These are phyloP conservation scores for Mycena galericulata DNA, from an alignment of 768 basidiomycete genomes.

Conservation along the genomic window DNA sequence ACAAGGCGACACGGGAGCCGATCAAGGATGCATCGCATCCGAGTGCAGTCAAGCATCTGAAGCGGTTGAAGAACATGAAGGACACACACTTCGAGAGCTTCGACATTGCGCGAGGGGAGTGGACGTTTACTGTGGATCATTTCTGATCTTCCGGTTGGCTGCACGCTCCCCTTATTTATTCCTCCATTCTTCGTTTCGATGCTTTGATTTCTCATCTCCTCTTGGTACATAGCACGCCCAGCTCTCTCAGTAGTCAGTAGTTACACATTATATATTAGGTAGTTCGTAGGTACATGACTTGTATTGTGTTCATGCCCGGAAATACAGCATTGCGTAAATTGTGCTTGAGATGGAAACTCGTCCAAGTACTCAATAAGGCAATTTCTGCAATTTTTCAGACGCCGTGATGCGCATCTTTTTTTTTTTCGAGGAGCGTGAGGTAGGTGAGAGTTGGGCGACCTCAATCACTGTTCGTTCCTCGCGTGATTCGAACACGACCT, in stretches of 20 bases:
- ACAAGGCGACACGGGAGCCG: conserved; percentile 91
- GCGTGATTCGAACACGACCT: too few species aligned
- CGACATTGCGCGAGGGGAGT: conserved; percentile 84
- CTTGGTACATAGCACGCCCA: conserved; percentile 18
- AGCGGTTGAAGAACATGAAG: conserved; percentile 85
- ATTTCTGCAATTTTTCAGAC: too few species aligned
- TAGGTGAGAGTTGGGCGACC: too few species aligned
- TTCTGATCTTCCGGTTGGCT: conserved; percentile 60
- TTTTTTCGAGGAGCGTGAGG: too few species aligned
- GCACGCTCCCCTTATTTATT: not conserved
- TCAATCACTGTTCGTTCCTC: too few species aligned
- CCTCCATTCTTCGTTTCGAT: not conserved
- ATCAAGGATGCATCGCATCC: conserved; percentile 86
- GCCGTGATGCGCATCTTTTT: too few species aligned
- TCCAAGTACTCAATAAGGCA: too few species aligned
- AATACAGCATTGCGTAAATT: too few species aligned
- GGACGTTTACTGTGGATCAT: conserved; percentile 95
- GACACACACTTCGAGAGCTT: conserved; percentile 88
- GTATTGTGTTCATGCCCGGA: conserved; percentile 23
- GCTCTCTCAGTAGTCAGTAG: conserved; percentile 31
- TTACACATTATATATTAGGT: conserved; percentile 31
- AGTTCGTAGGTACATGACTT: conserved; percentile 23
- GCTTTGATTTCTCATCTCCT: not conserved
- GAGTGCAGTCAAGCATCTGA: conserved; percentile 76
- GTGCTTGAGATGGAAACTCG: too few species aligned